phyloP scores from a whole-genome alignment of 352 stramenopile genomes.

The Phytopythium chamaehyphon region DNA sequence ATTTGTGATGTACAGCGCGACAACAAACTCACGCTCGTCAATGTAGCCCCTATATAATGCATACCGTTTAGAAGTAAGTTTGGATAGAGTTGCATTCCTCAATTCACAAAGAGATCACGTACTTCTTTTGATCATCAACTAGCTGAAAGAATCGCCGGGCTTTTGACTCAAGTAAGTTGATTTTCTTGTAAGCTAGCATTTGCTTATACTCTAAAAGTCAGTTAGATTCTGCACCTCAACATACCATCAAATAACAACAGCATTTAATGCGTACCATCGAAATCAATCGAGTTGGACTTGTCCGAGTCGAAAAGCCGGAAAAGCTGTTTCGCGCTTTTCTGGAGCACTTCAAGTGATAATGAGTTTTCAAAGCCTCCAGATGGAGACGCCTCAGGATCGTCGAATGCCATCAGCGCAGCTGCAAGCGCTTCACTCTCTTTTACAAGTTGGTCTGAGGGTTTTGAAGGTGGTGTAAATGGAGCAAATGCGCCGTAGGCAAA shows the following conservation, averaged over 20 bases:
- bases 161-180: slow-evolving; percentile 68
- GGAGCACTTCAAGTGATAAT: slow-evolving; percentile 41
- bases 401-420: slow-evolving; percentile 41
- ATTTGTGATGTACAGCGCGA: slow-evolving; percentile 73
- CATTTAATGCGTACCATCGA: slow-evolving; percentile 38
- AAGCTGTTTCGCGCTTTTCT: slow-evolving; percentile 49
- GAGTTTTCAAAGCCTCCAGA: background rate
- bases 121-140: slow-evolving; percentile 74
- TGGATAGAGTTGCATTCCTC: background rate
- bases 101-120: slow-evolving; percentile 3
- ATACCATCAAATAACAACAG: background rate
- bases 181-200: slow-evolving; percentile 67
- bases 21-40: slow-evolving; percentile 70
- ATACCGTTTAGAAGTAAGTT: background rate
- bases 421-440: slow-evolving; percentile 44
- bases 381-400: slow-evolving; percentile 11
- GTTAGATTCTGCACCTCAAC: too few relatives aligned
- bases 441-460: slow-evolving; percentile 40
- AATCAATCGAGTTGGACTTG: slow-evolving; percentile 74
- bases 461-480: slow-evolving; percentile 47
- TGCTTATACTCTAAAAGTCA: slow-evolving; percentile 60
- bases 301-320: slow-evolving; percentile 75
- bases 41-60: slow-evolving; percentile 41
- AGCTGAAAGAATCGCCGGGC: slow-evolving; percentile 65
- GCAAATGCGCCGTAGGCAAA: slow-evolving; percentile 56